Percentiles rank a stretch among this genome's conserved stretches.
Conservation (phyloP, 2,329 filamentous ascomycete genomes). For the Purpureocillium takamizusanense region DNA sequence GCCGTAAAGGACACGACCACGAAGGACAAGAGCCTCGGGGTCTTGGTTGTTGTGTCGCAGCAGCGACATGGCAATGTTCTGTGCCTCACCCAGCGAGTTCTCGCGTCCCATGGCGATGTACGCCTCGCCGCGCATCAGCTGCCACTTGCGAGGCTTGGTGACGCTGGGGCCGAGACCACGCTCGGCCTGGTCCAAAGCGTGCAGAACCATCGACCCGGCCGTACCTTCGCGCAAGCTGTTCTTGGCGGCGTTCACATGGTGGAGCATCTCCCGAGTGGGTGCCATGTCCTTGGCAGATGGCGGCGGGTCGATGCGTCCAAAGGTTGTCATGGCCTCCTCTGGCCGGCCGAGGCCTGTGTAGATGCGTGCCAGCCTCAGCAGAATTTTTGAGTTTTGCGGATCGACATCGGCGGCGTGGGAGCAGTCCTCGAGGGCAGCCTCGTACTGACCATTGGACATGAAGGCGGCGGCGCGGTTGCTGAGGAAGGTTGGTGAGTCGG, state of each 20-base stretch:
- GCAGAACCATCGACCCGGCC: slow-evolving; percentile 82
- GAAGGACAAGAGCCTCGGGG: slow-evolving; percentile 84
- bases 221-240: slow-evolving; percentile 66
- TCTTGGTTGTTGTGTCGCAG: slow-evolving; percentile 83
- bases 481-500: slow-evolving; percentile 78
- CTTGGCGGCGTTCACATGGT: slow-evolving; percentile 72
- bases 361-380: slow-evolving; percentile 80
- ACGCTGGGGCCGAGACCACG: slow-evolving; percentile 68
- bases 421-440: slow-evolving; percentile 79
- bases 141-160: slow-evolving; percentile 83
- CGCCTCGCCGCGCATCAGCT: slow-evolving; percentile 82
- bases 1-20: slow-evolving; percentile 78
- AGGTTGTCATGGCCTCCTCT: slow-evolving; percentile 76
- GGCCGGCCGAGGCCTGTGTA: slow-evolving; percentile 82
- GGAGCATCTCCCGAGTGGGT: slow-evolving; percentile 74
- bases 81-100: slow-evolving; percentile 83
- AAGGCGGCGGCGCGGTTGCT: slow-evolving; percentile 92
- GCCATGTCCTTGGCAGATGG: slow-evolving; percentile 80
- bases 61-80: slow-evolving; percentile 83
- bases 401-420: slow-evolving; percentile 74
- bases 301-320: slow-evolving; percentile 68
- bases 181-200: slow-evolving; percentile 86
- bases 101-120: slow-evolving; percentile 86
- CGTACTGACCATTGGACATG: slow-evolving; percentile 77
- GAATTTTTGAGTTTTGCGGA: slow-evolving; percentile 76